Base-by-base conservation (phyloP, 495 filamentous ascomycete genomes). In the Poronia punctata region DNA sequence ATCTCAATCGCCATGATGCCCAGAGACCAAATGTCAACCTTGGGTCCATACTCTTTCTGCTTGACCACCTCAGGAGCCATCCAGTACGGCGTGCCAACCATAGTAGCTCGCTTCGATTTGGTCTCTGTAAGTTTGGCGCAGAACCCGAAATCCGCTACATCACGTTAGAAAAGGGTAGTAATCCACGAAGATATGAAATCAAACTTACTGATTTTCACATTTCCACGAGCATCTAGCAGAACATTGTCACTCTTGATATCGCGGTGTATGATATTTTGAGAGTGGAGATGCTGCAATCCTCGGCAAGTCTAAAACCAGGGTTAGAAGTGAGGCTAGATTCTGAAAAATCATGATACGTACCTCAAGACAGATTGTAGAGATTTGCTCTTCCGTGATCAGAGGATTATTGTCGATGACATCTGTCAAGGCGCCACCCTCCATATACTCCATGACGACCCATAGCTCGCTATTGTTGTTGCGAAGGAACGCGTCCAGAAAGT, bases 1-100 rank as follows among this genome's bases (percentile, higher is more conserved):
- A 98, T 95, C 69, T 98, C 92, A 50, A 98, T 98, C 27, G 92
- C 90, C 92, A 97, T 98, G 67, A 98, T 98, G 52, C 92, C 92
- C 35, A 98, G 72, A 9, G 90, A 96, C 92, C 92, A 97, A 52
- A 96, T 95, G 56, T 98, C 92, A 40, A 97, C 92, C 74, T 98
- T 98, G 49, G 84, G 82, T 25, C 88, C 92, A 56, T 98, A 98
- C 60, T 95, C 89, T 70, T 95, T 95, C 61, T 96, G 92, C 70
- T 96, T 97, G 56, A 98, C 92, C 11, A 98, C 92, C 61, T 98
- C 92, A 22, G 92, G 92, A 2, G 92, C 92, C 92, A 98, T 98
- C 92, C 92, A 98, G 70, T 97, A 98, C 1, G 92, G 92, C 11
- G 92, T 98, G 42, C 92, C 92, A 35, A 98, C 92, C 92, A 98